Base-by-base conservation (phyloP, 495 filamentous ascomycete species). In the Rostrohypoxylon terebratum region DNA sequence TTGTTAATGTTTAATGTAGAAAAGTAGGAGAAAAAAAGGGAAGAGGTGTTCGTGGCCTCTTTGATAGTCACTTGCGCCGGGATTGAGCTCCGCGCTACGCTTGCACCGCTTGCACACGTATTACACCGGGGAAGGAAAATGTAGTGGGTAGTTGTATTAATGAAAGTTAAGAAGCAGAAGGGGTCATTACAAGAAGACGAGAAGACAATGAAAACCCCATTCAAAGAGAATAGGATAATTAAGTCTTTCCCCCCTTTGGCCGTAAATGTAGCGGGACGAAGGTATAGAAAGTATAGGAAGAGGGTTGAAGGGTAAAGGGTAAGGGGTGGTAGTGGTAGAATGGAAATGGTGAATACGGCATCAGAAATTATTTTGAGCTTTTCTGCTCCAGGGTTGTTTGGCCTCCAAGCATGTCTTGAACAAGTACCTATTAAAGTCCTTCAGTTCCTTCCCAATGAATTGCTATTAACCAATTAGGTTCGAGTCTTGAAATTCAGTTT, bases 111-210 rank as follows among this genome's bases (percentile, higher is more conserved):
- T 45, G 70, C 65, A 74, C 71, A 42, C 44, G 72, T 54, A 68
- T 45, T 40, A 61, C 64, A 58, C 51, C 11, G 54, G 47, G 44
- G 42, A 64, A 72, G 59, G 47, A 71, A 73, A 70, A 45, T 57
- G 40, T 55, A 62, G 20, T n/a, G 47, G 47, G 18, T 50, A 50
- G 16, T 50, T 50, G 44, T 70, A 59, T 83, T 81, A 84, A 84
- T 73, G 82, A 85, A 72, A 81, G 83, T 84, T 74, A 73, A 79
- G 78, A 83, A 82, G 76, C 72, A 77, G 58, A 83, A 81, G 42
- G 50, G 54, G 70, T 63, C 73, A 83, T 85, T 83, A 84, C 77
- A 83, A 82, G 65, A 77, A 73, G 44, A 75, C 59, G 72, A 77
- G 76, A 77, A 69, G 75, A 76, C 60, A 69, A 73, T 51, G 51